Conservation (phyloP, 306 rosid genomes). For the Delonix regia region DNA sequence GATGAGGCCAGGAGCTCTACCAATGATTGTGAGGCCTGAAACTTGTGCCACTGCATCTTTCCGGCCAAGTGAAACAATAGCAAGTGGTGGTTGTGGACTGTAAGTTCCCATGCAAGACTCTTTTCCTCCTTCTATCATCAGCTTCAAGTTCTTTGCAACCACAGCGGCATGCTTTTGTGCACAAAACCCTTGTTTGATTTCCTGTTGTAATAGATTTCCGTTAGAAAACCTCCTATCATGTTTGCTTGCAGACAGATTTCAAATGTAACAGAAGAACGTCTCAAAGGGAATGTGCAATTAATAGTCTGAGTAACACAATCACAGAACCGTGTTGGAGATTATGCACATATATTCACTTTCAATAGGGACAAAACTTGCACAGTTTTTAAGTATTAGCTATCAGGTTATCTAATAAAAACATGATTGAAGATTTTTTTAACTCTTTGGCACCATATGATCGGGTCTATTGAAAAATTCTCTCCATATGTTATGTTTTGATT, state of each 20-base stretch:
- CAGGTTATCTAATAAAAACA: too few relatives aligned
- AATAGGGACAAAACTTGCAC: too few relatives aligned
- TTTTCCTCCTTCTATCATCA: conserved; percentile 50
- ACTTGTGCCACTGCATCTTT: conserved; percentile 73
- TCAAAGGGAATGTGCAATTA: neutral
- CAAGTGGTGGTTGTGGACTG: conserved; percentile 47
- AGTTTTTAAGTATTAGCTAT: too few relatives aligned
- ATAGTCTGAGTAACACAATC: neutral
- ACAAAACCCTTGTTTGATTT: conserved; percentile 75
- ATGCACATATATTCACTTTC: neutral
- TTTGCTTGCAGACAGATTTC: conserved; percentile 18
- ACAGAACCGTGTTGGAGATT: neutral
- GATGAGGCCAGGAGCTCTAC: conserved; percentile 63
- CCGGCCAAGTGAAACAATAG: conserved; percentile 77
- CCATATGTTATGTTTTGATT: neutral
- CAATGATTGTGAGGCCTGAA: conserved; percentile 54
- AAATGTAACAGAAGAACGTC: neutral
- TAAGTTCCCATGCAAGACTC: conserved; percentile 55
- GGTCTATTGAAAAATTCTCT: too few relatives aligned
- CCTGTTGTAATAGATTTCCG: conserved; percentile 48
- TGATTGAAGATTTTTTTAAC: too few relatives aligned
- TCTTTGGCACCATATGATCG: too few relatives aligned
- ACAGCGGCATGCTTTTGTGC: conserved; percentile 72
- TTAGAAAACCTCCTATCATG: conserved; percentile 19
- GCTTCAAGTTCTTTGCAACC: conserved; percentile 66